These are phyloP conservation scores for Clonostachys chloroleuca DNA, from an alignment of 2,329 filamentous ascomycete species.

Conservation along the genomic window DNA sequence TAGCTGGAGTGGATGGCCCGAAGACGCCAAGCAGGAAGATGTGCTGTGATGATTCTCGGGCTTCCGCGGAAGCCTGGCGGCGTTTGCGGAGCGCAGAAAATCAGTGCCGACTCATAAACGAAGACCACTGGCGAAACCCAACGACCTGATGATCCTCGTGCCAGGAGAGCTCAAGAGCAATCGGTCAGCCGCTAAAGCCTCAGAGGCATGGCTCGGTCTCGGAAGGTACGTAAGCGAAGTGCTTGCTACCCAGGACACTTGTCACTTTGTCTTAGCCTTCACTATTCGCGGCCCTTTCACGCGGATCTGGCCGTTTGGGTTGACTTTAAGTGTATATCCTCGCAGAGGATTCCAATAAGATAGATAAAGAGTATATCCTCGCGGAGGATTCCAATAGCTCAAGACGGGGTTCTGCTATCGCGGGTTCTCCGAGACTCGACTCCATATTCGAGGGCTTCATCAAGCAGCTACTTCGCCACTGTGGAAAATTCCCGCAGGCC, in stretches of 20 bases:
- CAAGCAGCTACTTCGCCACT: too few relatives aligned
- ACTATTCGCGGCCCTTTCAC: conserved; percentile 38
- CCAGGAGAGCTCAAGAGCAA: conserved; percentile 42
- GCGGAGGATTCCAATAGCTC: too few relatives aligned
- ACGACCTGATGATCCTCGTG: conserved; percentile 28
- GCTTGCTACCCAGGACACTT: conserved; percentile 29
- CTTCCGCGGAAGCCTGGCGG: conserved; percentile 16
- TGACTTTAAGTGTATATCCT: too few relatives aligned
- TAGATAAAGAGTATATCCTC: too few relatives aligned
- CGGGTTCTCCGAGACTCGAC: too few relatives aligned
- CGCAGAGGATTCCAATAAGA: too few relatives aligned
- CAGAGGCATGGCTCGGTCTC: conserved; percentile 30
- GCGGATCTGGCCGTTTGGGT: conserved; percentile 41
- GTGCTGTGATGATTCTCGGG: conserved; percentile 26
- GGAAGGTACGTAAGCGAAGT: conserved; percentile 38
- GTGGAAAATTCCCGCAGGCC: too few relatives aligned
- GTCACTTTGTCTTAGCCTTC: conserved; percentile 41
- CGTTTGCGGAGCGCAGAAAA: conserved; percentile 13
- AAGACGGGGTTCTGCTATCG: too few relatives aligned
- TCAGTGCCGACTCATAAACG: conserved; percentile 9
- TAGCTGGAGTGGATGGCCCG: conserved; percentile 25
- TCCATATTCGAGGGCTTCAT: too few relatives aligned
- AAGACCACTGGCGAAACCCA: conserved; percentile 16
- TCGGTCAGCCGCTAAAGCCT: conserved; percentile 25
- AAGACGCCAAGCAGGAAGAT: conserved; percentile 22